Evolutionary conservation across 345 rosid species (phyloP).

Genomic region (Reutealis trisperma): DNA sequence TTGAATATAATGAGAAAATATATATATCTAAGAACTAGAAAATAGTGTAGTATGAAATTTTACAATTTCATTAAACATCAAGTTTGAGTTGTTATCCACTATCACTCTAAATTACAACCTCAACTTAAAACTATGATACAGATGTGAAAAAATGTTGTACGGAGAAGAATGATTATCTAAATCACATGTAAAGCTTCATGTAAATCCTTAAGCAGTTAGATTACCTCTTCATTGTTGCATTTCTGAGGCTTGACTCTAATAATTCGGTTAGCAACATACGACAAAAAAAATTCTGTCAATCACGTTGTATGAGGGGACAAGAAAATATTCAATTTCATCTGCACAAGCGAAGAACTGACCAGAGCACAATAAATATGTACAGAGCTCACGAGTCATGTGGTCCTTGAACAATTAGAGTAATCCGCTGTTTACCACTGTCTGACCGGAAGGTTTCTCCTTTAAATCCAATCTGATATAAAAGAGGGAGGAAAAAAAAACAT

Average conservation of each 20-base stretch:
- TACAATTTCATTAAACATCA: conserved; percentile 13
- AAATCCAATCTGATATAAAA: conserved; percentile 58
- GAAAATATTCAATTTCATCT: neutral
- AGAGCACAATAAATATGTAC: neutral
- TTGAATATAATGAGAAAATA: neutral
- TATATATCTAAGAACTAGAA: neutral
- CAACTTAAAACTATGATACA: conserved; percentile 13
- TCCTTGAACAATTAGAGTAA: conserved; percentile 21
- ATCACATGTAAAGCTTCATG: neutral
- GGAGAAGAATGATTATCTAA: neutral
- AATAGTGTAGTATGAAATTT: neutral
- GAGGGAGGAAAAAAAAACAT: conserved; percentile 22
- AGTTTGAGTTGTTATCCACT: neutral
- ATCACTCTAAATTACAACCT: neutral
- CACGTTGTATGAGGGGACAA: neutral
- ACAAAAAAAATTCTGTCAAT: neutral
- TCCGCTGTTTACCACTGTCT: conserved; percentile 30
- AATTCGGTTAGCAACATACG: conserved; percentile 9
- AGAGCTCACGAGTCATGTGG: conserved; percentile 23
- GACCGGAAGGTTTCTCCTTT: conserved; percentile 82
- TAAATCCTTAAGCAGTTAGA: conserved; percentile 22
- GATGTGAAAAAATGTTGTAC: neutral
- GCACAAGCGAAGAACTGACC: neutral
- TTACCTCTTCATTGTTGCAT: neutral
- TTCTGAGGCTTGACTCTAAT: neutral